Evolutionary conservation across 352 stramenopile species (phyloP).

Genomic region (Pythium myriotylum): DNA sequence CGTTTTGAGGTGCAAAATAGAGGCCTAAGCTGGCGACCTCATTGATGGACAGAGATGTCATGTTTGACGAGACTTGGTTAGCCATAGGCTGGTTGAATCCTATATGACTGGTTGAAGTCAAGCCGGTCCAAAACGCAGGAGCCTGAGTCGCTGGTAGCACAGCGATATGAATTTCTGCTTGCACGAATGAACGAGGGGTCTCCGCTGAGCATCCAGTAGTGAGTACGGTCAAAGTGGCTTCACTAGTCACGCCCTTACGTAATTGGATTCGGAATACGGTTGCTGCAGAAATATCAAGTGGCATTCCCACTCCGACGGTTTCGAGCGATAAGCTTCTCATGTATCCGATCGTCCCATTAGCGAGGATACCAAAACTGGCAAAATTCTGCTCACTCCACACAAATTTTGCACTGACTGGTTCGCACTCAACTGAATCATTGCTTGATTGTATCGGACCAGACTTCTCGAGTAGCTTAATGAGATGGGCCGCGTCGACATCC

Average conservation of each 20-base stretch:
- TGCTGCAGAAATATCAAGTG: background rate
- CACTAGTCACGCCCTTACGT: background rate
- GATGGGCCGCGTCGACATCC: too few species aligned
- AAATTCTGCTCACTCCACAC: too few species aligned
- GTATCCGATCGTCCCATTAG: too few species aligned
- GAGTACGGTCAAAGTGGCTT: background rate
- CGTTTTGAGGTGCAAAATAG: too few species aligned
- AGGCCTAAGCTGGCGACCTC: too few species aligned
- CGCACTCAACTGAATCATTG: too few species aligned
- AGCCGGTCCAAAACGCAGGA: background rate
- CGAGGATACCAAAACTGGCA: too few species aligned
- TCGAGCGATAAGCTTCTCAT: background rate
- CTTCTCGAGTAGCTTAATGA: too few species aligned
- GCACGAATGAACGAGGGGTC: background rate
- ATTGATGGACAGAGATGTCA: too few species aligned
- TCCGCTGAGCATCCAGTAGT: background rate
- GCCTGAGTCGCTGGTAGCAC: background rate
- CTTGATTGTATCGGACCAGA: too few species aligned
- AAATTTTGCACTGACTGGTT: too few species aligned
- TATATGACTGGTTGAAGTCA: background rate
- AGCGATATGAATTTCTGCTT: conserved; percentile 10
- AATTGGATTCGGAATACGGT: background rate
- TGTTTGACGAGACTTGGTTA: too few species aligned
- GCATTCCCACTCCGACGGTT: background rate
- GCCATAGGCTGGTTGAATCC: conserved; percentile 16